phyloP scores from a whole-genome alignment of 148 eudicot genomes.

The Drosera capensis region DNA sequence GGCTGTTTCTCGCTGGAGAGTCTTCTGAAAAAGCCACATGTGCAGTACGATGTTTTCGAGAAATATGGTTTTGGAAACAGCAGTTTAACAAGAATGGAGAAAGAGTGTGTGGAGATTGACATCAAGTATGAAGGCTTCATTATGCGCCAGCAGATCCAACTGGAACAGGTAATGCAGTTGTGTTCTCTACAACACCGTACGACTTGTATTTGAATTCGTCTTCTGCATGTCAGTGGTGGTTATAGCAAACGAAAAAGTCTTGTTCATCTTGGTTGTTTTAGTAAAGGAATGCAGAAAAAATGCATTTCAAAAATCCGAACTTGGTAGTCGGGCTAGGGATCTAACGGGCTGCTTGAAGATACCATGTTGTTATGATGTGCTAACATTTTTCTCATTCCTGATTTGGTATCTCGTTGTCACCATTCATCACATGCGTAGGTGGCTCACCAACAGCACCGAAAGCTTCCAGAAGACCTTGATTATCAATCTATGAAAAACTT shows the following conservation, averaged over 20 bases:
- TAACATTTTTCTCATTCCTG: too few relatives aligned
- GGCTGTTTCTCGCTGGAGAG: slow-evolving; percentile 59
- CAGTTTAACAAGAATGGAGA: slow-evolving; percentile 59
- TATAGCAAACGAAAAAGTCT: too few relatives aligned
- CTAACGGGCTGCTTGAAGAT: too few relatives aligned
- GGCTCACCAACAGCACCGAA: slow-evolving; percentile 80
- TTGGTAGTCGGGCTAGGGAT: too few relatives aligned
- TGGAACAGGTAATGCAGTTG: slow-evolving; percentile 50
- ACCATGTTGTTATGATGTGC: too few relatives aligned
- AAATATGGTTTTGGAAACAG: slow-evolving; percentile 79
- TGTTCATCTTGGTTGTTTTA: too few relatives aligned
- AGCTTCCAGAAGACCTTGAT: slow-evolving; percentile 79
- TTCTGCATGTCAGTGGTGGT: background rate
- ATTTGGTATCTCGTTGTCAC: background rate
- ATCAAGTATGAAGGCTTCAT: slow-evolving; percentile 97
- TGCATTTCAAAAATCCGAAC: too few relatives aligned
- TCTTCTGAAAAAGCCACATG: slow-evolving; percentile 88
- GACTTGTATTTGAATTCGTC: background rate
- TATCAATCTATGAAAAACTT: slow-evolving; percentile 69
- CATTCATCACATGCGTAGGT: slow-evolving; percentile 27
- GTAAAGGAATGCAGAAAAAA: too few relatives aligned
- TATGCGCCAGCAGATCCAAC: slow-evolving; percentile 69
- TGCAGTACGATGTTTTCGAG: slow-evolving; percentile 70
- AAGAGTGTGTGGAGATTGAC: slow-evolving; percentile 87
- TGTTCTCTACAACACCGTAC: background rate